Evolutionary conservation across 2,329 filamentous ascomycete genomes (phyloP).

Genomic region (Sporothrix curviconia): DNA sequence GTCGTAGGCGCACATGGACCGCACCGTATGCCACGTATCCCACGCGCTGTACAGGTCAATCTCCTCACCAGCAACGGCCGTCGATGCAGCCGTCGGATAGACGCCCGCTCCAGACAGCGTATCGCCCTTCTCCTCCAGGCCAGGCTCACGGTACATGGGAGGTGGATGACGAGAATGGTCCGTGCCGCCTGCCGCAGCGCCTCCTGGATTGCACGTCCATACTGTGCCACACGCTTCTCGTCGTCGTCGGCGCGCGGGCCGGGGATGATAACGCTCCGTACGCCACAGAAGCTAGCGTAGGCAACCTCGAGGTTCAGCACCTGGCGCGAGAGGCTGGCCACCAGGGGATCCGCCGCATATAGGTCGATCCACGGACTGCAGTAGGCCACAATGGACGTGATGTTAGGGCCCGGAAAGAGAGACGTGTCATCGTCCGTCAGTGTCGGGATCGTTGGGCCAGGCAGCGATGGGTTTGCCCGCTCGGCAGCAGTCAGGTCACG

Average conservation of each 20-base stretch:
- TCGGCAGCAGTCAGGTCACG: constrained; percentile 30
- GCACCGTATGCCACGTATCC: constrained; percentile 90
- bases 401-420: constrained; percentile 59
- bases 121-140: constrained; percentile 45
- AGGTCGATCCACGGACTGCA: constrained; percentile 93
- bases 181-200: constrained; percentile 68
- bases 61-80: constrained; percentile 40
- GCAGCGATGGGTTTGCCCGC: constrained; percentile 39
- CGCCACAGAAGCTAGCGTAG: constrained; percentile 92
- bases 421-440: constrained; percentile 75
- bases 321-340: constrained; percentile 81
- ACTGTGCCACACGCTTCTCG: constrained; percentile 58
- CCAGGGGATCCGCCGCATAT: constrained; percentile 71
- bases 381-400: constrained; percentile 69
- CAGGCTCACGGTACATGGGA: constrained; percentile 74
- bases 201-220: constrained; percentile 77
- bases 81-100: constrained; percentile 28
- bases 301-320: constrained; percentile 85
- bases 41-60: constrained; percentile 72
- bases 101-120: constrained; percentile 42
- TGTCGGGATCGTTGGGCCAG: constrained; percentile 56
- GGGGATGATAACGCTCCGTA: constrained; percentile 73
- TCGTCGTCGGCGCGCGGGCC: constrained; percentile 58
- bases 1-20: constrained; percentile 80
- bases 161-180: constrained; percentile 70